These are phyloP conservation scores for Aspergillus sp. DNA, from an alignment of 2,329 filamentous ascomycete genomes.

Conservation along the genomic window DNA sequence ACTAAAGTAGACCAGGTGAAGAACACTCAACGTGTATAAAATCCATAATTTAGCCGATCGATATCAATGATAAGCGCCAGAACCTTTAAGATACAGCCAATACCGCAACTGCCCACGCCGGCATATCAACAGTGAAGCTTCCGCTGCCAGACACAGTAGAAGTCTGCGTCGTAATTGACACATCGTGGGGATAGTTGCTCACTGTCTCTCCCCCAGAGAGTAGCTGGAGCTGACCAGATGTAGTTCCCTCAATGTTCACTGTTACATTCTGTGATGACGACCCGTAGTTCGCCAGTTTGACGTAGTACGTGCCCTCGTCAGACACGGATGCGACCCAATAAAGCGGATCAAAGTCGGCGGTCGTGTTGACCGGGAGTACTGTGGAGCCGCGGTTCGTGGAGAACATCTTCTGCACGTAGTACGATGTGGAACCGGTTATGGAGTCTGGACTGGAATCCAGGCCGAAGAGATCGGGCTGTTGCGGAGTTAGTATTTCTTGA, in stretches of 20 bases:
- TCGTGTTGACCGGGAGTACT: slow-evolving; percentile 33
- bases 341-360: slow-evolving; percentile 31
- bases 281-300: slow-evolving; percentile 39
- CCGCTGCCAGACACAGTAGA: not conserved
- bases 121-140: not conserved
- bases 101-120: not conserved
- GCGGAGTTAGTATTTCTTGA: not conserved
- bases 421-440: slow-evolving; percentile 36
- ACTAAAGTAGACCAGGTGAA: too few species aligned
- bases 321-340: slow-evolving; percentile 38
- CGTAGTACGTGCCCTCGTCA: slow-evolving; percentile 22
- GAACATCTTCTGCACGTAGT: slow-evolving; percentile 42
- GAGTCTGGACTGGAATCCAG: slow-evolving; percentile 29
- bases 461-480: too few species aligned
- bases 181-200: not conserved
- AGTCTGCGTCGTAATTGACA: not conserved
- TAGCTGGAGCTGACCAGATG: not conserved
- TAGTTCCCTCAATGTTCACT: not conserved
- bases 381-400: slow-evolving; percentile 34
- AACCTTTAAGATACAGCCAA: not conserved
- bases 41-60: too few species aligned
- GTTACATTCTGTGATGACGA: not conserved
- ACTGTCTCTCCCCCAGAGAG: not conserved
- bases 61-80: too few species aligned
- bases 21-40: too few species aligned